Conservation (phyloP, 306 rosid species). For the Quercus dentata region DNA sequence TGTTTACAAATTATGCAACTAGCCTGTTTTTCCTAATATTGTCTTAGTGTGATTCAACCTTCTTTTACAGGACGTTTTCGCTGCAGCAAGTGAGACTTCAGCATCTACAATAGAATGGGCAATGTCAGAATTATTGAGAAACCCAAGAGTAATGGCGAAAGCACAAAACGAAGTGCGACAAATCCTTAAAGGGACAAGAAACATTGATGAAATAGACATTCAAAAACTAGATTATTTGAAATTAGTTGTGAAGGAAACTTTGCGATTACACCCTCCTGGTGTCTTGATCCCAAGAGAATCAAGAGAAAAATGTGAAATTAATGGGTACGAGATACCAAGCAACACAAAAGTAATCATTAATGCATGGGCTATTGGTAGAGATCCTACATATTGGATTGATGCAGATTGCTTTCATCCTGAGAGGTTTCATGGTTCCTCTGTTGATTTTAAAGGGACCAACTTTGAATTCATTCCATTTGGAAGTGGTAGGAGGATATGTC, state of each 20-base stretch:
- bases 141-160: constrained; percentile 25
- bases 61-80: not conserved
- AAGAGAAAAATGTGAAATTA: no score
- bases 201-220: constrained; percentile 1
- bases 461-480: no score
- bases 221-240: not conserved
- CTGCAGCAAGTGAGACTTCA: not conserved
- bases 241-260: no score
- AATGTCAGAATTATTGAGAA: constrained; percentile 7
- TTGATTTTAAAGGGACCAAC: not conserved
- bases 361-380: no score
- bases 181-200: not conserved
- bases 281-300: no score
- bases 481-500: no score
- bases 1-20: no score
- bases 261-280: no score
- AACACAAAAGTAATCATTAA: no score
- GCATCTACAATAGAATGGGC: not conserved
- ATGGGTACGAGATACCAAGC: no score
- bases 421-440: not conserved
- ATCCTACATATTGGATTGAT: constrained; percentile 18
- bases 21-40: no score
- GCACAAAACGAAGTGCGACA: constrained; percentile 28
- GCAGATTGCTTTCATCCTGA: constrained; percentile 19
- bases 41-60: not conserved